Evolutionary conservation across 169 alveolate species (phyloP).

Genomic region (Babesia divergens): DNA sequence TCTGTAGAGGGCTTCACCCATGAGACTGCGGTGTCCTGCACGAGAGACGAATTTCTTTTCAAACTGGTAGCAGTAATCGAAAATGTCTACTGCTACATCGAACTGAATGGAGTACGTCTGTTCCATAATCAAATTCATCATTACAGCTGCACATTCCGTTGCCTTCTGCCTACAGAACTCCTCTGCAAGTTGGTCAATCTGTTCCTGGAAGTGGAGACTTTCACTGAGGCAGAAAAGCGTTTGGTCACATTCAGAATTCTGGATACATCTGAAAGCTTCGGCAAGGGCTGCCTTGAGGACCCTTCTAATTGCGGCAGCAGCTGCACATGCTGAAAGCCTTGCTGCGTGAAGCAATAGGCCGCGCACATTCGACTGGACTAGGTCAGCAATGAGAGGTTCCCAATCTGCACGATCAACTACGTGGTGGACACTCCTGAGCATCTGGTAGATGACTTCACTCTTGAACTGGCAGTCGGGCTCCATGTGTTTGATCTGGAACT

Average conservation of each 20-base stretch:
- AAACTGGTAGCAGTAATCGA: conserved; percentile 79
- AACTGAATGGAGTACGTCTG: conserved; percentile 85
- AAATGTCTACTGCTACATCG: conserved; percentile 82
- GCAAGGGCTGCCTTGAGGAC: conserved; percentile 78
- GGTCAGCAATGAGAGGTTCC: conserved; percentile 85
- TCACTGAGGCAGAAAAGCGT: conserved; percentile 70
- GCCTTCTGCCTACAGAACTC: conserved; percentile 82
- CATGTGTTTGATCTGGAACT: conserved; percentile 78
- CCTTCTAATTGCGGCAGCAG: conserved; percentile 81
- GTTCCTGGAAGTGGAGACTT: conserved; percentile 70
- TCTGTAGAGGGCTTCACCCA: conserved; percentile 69
- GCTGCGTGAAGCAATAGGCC: conserved; percentile 78
- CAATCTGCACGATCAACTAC: conserved; percentile 85
- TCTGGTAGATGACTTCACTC: conserved; percentile 80
- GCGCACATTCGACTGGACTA: conserved; percentile 80
- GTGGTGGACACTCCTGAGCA: conserved; percentile 83
- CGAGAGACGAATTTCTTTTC: conserved; percentile 77
- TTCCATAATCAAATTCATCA: conserved; percentile 83
- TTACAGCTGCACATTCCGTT: conserved; percentile 75
- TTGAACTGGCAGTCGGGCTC: conserved; percentile 80
- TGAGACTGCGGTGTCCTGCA: conserved; percentile 66
- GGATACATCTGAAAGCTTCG: conserved; percentile 75
- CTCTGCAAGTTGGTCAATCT: conserved; percentile 73
- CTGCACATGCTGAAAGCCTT: conserved; percentile 78
- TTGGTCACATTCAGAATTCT: conserved; percentile 63